phyloP scores from a whole-genome alignment of 768 basidiomycete species.

The Tylopilus rubrobrunneus region DNA sequence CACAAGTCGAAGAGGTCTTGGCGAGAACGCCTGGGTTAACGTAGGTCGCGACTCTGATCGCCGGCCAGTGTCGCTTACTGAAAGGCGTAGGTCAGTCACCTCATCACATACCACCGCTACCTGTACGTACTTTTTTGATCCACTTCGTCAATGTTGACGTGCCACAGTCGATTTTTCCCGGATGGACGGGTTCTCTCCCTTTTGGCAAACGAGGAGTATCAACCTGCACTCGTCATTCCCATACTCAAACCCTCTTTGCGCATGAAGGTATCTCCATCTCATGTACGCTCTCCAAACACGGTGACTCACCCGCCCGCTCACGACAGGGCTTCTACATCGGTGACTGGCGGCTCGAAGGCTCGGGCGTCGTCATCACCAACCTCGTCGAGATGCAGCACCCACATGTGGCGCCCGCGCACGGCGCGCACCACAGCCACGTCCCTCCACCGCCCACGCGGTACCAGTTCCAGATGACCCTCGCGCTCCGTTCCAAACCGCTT shows the following conservation, averaged over 20 bases:
- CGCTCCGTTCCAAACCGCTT: constrained; percentile 64
- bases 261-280: constrained; percentile 54
- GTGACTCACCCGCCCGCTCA: constrained; percentile 1
- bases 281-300: not conserved
- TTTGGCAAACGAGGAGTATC: constrained; percentile 72
- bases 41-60: constrained; percentile 40
- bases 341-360: constrained; percentile 65
- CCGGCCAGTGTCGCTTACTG: constrained; percentile 4
- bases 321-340: constrained; percentile 70
- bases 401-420: constrained; percentile 1
- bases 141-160: constrained; percentile 2
- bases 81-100: constrained; percentile 60
- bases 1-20: constrained; percentile 52
- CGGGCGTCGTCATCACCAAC: constrained; percentile 56
- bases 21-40: constrained; percentile 86
- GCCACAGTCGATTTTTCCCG: constrained; percentile 74
- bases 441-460: constrained; percentile 41
- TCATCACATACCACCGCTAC: constrained; percentile 92
- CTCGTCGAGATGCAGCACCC: constrained; percentile 47
- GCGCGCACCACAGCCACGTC: constrained; percentile 6
- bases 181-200: constrained; percentile 84
- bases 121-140: constrained; percentile 46
- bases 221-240: constrained; percentile 70
- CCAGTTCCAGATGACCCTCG: constrained; percentile 69
- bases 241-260: constrained; percentile 71